Evolutionary conservation across 495 filamentous ascomycete genomes (phyloP), one percentile per base, ranked within the genome.

Genomic region (Neurospora sp.): DNA sequence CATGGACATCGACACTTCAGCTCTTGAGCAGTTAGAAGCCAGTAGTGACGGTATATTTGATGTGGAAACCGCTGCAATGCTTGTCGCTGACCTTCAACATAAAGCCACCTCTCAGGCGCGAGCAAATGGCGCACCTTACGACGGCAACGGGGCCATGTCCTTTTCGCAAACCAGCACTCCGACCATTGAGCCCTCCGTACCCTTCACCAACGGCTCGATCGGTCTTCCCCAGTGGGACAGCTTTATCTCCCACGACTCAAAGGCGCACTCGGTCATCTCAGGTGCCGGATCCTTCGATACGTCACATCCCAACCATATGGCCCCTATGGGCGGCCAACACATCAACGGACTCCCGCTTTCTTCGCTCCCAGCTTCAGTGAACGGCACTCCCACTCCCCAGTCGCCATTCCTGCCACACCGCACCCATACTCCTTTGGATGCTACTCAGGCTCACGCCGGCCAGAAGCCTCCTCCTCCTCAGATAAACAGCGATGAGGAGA

Each of bases 41-140:
- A 93, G 91, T 84, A 93, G 90, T 84, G 96, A 99, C 81, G 94
- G 93, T 81, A 93, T 96, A 87, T 93, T 97, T 81, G 95, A 98
- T 85, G 90, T 98, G 82, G 96, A 99, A 88, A 95, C 94, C 79
- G 96, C 96, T 78, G 96, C 96, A 75, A 97, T 97, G 93, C 90
- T 99, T 86, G 96, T 99, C 88, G 96, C 96, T 80, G 93, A 98
- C 84, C 91, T 98, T 82, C 96, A 97, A 85, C 94, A 98, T 84
- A 97, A 97, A 84, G 95, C 96, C 78, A 92, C 91, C 77, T 93
- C 92, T 69, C 91, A 91, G 44, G 94, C 93, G 84, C 92, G 85
- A 68, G 85, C 82, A 59, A 83, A 82, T 42, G 79, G 78, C 70
- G 83, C 80, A 73, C 81, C 84, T 69, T 93, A 91, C 81, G 91